Evolutionary conservation across 139 green algal genomes (phyloP), one percentile per base, ranked within the genome.

Genomic region (Coelastrella sp.): DNA sequence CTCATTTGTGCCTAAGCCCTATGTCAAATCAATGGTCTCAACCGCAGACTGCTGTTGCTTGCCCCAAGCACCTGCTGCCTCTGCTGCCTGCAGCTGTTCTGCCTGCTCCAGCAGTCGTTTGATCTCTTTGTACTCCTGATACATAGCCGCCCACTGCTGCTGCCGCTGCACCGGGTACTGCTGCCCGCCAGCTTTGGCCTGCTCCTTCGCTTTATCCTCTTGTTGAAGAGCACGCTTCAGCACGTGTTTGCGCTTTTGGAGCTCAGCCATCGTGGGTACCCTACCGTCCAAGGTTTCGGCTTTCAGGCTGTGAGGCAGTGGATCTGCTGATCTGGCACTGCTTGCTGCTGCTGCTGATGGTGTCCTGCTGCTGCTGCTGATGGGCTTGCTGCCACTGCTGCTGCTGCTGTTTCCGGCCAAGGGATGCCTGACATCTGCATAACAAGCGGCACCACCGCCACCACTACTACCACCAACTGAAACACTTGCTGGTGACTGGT

Each of bases 41-140:
- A 65, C 78, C 65, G 56, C 54, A 13, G 11, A 57, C n/a, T n/a
- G n/a, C n/a, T n/a, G n/a, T n/a, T n/a, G n/a, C n/a, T n/a, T n/a
- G n/a, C 5, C 32, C 20, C 20, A 7, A n/a, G n/a, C 7, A 0
- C 73, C 57, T 84, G 3, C 82, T 87, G 64, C 82, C n/a, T n/a
- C 84, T 80, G 66, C 65, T 77, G 65, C 66, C 57, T 4, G 19
- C 19, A 16, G 19, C 3, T 79, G 61, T 22, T 78, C 47, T 47
- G 22, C 57, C 75, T 56, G 13, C 75, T 10, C 20, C 61, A 90
- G 74, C 5, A 71, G n/a, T 7, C 23, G n/a, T 60, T 90, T 90
- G 59, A 90, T 64, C 86, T 90, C 75, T 59, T 75, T 75, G 86
- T 90, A 90, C 86, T 90, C 86, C 6, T 47, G 23, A 87, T 87